These are phyloP conservation scores for Penicillium hesseltinei DNA, from an alignment of 2,329 filamentous ascomycete genomes.

Conservation along the genomic window DNA sequence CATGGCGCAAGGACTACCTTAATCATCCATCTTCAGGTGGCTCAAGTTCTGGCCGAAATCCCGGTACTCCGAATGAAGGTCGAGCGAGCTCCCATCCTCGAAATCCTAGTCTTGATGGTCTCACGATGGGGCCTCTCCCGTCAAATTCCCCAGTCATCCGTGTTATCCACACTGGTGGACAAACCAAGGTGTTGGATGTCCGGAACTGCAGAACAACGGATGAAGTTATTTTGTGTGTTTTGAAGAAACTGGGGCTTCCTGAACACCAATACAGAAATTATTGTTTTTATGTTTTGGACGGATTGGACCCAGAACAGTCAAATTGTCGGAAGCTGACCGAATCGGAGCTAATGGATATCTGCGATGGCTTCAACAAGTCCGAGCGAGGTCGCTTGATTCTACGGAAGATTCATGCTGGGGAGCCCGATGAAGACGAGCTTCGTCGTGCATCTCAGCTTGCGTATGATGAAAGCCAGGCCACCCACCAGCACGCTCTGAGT, in stretches of 20 bases:
- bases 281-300: conserved; percentile 91
- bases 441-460: conserved; percentile 86
- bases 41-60: conserved; percentile 54
- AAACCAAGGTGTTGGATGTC: conserved; percentile 91
- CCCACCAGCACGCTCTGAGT: conserved; percentile 61
- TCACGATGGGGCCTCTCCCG: conserved; percentile 81
- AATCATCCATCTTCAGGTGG: conserved; percentile 54
- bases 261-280: conserved; percentile 93
- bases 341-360: conserved; percentile 84
- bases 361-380: conserved; percentile 77
- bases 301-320: conserved; percentile 75
- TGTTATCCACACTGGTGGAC: conserved; percentile 86
- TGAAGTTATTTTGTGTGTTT: conserved; percentile 84
- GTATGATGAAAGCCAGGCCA: conserved; percentile 77
- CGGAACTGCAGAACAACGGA: conserved; percentile 87
- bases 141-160: conserved; percentile 85
- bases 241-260: conserved; percentile 82
- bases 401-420: conserved; percentile 85
- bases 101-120: conserved; percentile 79
- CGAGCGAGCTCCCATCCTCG: conserved; percentile 70
- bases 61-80: conserved; percentile 63
- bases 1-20: conserved; percentile 55
- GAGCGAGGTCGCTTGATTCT: conserved; percentile 90
- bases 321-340: conserved; percentile 82
- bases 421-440: conserved; percentile 83